Conservation (phyloP, 176 grass and related monocot genomes). For the Hsuehochloa calcarea region DNA sequence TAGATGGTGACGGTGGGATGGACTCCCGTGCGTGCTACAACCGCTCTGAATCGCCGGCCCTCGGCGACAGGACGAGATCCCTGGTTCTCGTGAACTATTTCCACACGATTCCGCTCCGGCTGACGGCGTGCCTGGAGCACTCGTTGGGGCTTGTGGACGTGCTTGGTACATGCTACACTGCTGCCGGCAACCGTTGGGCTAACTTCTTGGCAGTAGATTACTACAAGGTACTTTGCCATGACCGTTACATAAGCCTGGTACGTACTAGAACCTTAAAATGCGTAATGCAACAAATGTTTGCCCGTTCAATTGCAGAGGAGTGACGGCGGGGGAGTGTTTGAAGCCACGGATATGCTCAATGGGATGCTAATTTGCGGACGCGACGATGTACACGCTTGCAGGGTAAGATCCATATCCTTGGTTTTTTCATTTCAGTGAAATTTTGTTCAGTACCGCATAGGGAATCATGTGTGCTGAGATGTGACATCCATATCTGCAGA, state of each 20-base stretch:
- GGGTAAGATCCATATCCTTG: slow-evolving; percentile 9
- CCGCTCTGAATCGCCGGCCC: slow-evolving; percentile 38
- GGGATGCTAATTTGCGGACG: slow-evolving; percentile 68
- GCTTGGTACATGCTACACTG: slow-evolving; percentile 45
- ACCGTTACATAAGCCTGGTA: background rate
- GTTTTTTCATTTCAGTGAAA: background rate
- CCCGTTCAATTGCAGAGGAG: slow-evolving; percentile 44
- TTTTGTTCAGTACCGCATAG: background rate
- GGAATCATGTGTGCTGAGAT: background rate
- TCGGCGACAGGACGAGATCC: slow-evolving; percentile 44
- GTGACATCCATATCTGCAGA: background rate
- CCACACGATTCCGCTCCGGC: slow-evolving; percentile 37
- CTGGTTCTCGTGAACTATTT: slow-evolving; percentile 70
- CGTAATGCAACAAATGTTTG: background rate
- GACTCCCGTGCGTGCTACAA: slow-evolving; percentile 30
- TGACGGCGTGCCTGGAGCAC: slow-evolving; percentile 46
- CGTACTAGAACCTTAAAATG: too few relatives aligned
- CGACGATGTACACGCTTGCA: slow-evolving; percentile 54
- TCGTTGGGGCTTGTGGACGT: slow-evolving; percentile 38
- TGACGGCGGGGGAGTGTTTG: slow-evolving; percentile 54
- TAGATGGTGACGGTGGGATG: slow-evolving; percentile 69
- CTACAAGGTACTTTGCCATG: slow-evolving; percentile 49
- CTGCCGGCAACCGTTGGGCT: slow-evolving; percentile 52
- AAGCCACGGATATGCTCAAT: slow-evolving; percentile 61
- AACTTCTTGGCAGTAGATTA: slow-evolving; percentile 74